A percentile compares a stretch with the other conserved stretches of the same genome.
phyloP scores from a whole-genome alignment of 1,284 basidiomycete species.

The Jaminaea rosea region DNA sequence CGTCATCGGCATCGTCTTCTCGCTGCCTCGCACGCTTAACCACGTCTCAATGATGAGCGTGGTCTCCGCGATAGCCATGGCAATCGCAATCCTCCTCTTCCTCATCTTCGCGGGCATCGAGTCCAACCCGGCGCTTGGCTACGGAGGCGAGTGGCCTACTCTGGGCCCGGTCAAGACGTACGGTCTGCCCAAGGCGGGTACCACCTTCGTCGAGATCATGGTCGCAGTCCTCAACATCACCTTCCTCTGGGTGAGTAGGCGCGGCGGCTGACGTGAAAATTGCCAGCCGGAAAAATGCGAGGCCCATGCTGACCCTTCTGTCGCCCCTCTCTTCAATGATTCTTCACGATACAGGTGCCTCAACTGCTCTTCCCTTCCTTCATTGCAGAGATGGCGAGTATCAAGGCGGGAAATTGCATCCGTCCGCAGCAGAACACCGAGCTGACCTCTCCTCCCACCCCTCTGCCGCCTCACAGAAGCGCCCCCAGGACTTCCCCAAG shows the following conservation, averaged over 20 bases:
- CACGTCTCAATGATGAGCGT: slow-evolving; percentile 14
- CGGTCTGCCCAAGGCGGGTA: slow-evolving; percentile 35
- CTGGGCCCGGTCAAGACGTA: slow-evolving; percentile 2
- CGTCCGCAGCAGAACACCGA: too few species aligned
- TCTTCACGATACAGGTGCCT: too few species aligned
- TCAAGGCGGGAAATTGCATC: too few species aligned
- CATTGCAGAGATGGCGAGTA: slow-evolving; percentile 8
- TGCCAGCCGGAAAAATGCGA: slow-evolving; percentile 43
- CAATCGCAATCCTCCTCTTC: slow-evolving; percentile 14
- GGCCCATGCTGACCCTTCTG: not conserved
- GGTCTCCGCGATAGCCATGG: slow-evolving; percentile 9
- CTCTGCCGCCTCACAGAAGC: not conserved
- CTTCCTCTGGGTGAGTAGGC: slow-evolving; percentile 28
- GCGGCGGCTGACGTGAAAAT: too few species aligned
- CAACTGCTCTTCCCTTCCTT: slow-evolving; percentile 12
- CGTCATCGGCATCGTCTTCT: slow-evolving; percentile 55
- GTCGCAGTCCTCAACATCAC: slow-evolving; percentile 49
- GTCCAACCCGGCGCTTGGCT: slow-evolving; percentile 5
- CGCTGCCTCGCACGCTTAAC: slow-evolving; percentile 11
- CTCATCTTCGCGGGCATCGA: slow-evolving; percentile 13
- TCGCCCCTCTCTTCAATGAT: not conserved
- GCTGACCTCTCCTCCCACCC: not conserved
- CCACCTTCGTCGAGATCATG: slow-evolving; percentile 54
- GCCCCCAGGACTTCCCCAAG: slow-evolving; percentile 14
- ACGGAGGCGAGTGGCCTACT: slow-evolving; percentile 3